A percentile compares a stretch with the other conserved stretches of the same genome.
phyloP scores from a whole-genome alignment of 2,329 filamentous ascomycete species.

The Trichophyton benhamiae region DNA sequence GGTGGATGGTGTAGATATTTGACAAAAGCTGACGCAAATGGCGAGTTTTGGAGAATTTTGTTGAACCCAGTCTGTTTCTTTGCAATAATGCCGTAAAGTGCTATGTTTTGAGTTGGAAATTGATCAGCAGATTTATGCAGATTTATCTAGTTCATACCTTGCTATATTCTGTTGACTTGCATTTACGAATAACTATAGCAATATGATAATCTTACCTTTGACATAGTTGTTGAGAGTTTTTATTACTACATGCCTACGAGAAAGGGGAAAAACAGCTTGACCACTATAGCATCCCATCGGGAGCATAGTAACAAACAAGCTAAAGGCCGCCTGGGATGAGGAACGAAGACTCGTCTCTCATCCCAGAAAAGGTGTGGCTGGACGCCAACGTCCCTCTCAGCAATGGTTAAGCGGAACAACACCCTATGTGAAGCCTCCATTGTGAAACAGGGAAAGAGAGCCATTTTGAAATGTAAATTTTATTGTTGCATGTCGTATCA shows the following conservation, averaged over 20 bases:
- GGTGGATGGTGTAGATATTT: no score
- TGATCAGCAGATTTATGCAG: no score
- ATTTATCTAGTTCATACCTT: no score
- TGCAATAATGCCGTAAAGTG: no score
- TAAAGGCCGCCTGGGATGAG: not conserved
- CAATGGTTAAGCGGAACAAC: slow-evolving; percentile 48
- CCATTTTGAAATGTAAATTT: slow-evolving; percentile 9
- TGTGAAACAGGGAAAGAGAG: slow-evolving; percentile 33
- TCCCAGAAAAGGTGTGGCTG: not conserved
- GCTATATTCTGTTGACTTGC: no score
- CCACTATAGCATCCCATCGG: not conserved
- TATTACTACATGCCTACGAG: not conserved
- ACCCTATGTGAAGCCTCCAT: slow-evolving; percentile 49
- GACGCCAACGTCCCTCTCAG: slow-evolving; percentile 24
- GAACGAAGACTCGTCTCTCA: not conserved
- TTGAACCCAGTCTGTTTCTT: no score
- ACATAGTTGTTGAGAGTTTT: no score
- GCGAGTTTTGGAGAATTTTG: no score
- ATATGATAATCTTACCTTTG: no score
- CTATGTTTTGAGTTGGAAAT: no score
- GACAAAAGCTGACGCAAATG: no score
- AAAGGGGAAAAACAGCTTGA: not conserved
- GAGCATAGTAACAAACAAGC: not conserved
- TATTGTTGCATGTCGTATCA: slow-evolving; percentile 9
- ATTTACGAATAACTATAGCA: no score